phyloP scores from a whole-genome alignment of 805 yeast species.

The Candida insectorum region DNA sequence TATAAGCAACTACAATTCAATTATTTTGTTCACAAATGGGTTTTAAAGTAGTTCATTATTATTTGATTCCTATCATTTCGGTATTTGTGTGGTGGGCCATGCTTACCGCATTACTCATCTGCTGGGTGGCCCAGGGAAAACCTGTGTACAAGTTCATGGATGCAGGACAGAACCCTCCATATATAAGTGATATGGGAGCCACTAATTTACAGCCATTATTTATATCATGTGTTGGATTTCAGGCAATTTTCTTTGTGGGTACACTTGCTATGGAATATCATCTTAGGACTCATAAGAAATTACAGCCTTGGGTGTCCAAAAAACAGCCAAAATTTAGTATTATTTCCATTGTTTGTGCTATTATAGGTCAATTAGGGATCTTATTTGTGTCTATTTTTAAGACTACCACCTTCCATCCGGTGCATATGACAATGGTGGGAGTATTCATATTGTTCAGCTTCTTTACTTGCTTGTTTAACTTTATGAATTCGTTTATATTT shows the following conservation, averaged over 20 bases:
- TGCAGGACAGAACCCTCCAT: slow-evolving; percentile 51
- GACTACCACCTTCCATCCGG: slow-evolving; percentile 53
- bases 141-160: slow-evolving; percentile 62
- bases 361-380: slow-evolving; percentile 68
- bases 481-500: slow-evolving; percentile 34
- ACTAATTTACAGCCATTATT: slow-evolving; percentile 82
- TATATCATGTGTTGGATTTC: slow-evolving; percentile 72
- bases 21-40: not conserved
- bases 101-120: slow-evolving; percentile 72
- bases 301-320: slow-evolving; percentile 48
- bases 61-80: slow-evolving; percentile 63
- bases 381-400: slow-evolving; percentile 72
- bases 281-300: slow-evolving; percentile 54
- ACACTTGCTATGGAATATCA: slow-evolving; percentile 60
- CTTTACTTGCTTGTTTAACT: slow-evolving; percentile 39
- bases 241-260: slow-evolving; percentile 69
- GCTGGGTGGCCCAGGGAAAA: slow-evolving; percentile 80
- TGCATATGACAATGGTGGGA: slow-evolving; percentile 67
- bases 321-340: slow-evolving; percentile 45
- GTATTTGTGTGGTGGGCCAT: slow-evolving; percentile 84
- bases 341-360: slow-evolving; percentile 40
- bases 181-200: slow-evolving; percentile 85
- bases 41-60: slow-evolving; percentile 43
- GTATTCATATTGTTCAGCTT: slow-evolving; percentile 70
- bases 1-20: not conserved